Evolutionary conservation across 768 basidiomycete genomes (phyloP), one percentile per base, ranked within the genome.

Genomic region (Dendrothele bispora): DNA sequence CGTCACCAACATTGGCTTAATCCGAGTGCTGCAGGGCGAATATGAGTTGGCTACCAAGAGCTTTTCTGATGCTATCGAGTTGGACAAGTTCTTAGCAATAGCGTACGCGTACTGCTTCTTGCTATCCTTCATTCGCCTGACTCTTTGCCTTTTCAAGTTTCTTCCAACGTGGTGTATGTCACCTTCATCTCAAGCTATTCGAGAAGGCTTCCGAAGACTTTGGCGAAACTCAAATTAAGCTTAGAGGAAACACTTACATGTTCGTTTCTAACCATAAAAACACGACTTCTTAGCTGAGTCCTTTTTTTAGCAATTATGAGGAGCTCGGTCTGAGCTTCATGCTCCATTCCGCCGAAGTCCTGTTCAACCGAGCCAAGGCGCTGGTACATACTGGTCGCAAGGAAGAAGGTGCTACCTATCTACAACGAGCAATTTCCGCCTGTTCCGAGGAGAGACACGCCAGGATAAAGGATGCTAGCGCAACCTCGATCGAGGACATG

Each of bases 51-150:
- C 84, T 17, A 70, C 86, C 28, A 68, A 81, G 47, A 67, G 75
- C 51, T 85, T 86, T 60, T 59, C 63, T 8, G 69, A 69, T 6
- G 86, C 87, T 2, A 76, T 73, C 7, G 61, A 63, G 43, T 66
- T 85, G 46, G 86, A 89, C 59, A 63, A 68, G 38, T 86, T 75
- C 57, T 73, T 87, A 44, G 82, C 85, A n/a, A 75, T 87, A 21
- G 83, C 75, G 62, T 84, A 63, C 55, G 76, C 70, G 34, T 8
- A 2, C 26, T 27, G 1, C 32, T 5, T 32, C 21, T 2, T 15
- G 2, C 8, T 21, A 12, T 17, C 2, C n/a, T 24, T 29, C 24
- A 14, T 12, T 15, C 45, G 20, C 15, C 41, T 7, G 29, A 27
- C 11, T 11, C 7, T 34, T 17, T 30, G 2, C 18, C 8, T 27